These are phyloP conservation scores for Xylaria grammica DNA, from an alignment of 495 filamentous ascomycete species.

Conservation along the genomic window DNA sequence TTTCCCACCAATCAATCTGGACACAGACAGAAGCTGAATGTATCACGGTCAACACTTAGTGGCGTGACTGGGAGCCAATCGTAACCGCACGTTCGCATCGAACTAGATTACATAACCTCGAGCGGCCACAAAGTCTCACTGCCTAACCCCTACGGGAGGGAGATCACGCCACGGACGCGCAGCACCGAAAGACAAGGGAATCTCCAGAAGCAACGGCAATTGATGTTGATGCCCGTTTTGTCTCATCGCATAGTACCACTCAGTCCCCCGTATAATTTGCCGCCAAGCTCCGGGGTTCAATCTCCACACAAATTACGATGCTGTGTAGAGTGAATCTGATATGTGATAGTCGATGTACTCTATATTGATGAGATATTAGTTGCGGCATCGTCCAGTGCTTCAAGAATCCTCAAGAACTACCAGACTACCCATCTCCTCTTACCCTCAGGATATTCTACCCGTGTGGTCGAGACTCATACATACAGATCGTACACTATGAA, in stretches of 20 bases:
- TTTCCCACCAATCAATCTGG: neutral
- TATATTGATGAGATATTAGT: neutral
- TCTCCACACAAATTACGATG: neutral
- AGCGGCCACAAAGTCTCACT: slow-evolving; percentile 10
- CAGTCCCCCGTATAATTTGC: neutral
- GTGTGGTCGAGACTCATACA: too few species aligned
- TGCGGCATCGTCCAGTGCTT: neutral
- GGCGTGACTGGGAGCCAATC: slow-evolving; percentile 1
- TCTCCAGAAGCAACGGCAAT: neutral
- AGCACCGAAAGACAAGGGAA: slow-evolving; percentile 1
- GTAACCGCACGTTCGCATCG: neutral
- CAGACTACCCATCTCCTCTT: too few species aligned
- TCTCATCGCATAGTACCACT: neutral
- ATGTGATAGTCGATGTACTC: slow-evolving; percentile 3
- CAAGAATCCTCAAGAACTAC: neutral
- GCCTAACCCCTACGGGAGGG: neutral
- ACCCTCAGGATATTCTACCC: too few species aligned
- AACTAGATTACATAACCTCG: slow-evolving; percentile 1
- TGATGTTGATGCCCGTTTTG: neutral
- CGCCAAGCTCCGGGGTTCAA: neutral
- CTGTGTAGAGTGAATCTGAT: neutral
- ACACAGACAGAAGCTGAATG: neutral
- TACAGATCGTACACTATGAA: neutral
- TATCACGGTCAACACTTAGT: slow-evolving; percentile 2
- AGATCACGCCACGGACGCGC: slow-evolving; percentile 13